A percentile compares a stretch with the other conserved stretches of the same genome.
Conservation (phyloP, 345 rosid species). For the Hibiscus tridactylites region DNA sequence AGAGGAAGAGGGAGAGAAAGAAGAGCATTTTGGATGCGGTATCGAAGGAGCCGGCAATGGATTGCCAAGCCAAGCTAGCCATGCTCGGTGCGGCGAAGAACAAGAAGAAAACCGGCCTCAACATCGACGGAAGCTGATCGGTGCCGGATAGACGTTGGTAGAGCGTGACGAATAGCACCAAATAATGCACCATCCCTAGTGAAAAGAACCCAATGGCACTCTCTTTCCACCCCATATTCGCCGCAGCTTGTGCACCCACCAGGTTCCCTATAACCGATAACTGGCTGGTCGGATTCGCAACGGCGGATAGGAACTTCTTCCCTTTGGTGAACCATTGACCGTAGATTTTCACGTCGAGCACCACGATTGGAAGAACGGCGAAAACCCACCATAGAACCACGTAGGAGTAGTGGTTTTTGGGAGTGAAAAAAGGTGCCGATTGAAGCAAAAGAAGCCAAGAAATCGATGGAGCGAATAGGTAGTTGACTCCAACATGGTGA, state of each 20-base stretch:
- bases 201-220: conserved; percentile 31
- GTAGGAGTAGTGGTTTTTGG: neutral
- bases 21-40: conserved; percentile 27
- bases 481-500: conserved; percentile 36
- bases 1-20: conserved; percentile 31
- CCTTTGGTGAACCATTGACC: conserved; percentile 45
- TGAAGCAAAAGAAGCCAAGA: conserved; percentile 32
- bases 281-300: conserved; percentile 41
- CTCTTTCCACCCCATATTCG: conserved; percentile 39
- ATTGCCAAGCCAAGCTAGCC: conserved; percentile 45
- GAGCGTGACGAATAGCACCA: conserved; percentile 39
- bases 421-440: conserved; percentile 19
- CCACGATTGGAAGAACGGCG: conserved; percentile 21
- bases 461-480: conserved; percentile 38
- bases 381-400: conserved; percentile 30
- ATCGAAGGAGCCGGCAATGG: conserved; percentile 24
- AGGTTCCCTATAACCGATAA: conserved; percentile 36
- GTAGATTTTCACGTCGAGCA: conserved; percentile 34
- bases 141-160: conserved; percentile 29
- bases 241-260: conserved; percentile 32
- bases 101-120: conserved; percentile 33
- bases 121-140: conserved; percentile 28
- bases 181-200: conserved; percentile 35
- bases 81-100: conserved; percentile 31
- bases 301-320: conserved; percentile 27